Conservation (phyloP, 768 basidiomycete species). For the Mycena leptocephala region DNA sequence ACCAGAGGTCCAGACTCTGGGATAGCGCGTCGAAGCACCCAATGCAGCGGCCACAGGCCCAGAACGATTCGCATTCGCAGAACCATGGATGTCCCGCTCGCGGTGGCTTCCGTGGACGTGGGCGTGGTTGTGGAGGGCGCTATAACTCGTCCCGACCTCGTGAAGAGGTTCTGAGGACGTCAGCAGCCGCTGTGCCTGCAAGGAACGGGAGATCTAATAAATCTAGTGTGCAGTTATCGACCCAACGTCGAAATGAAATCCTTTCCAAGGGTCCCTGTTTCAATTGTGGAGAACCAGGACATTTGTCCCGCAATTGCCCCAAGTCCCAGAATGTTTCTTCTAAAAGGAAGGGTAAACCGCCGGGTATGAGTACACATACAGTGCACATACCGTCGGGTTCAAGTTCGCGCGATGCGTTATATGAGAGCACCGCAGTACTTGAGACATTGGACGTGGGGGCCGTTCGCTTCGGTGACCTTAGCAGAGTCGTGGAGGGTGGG, state of each 20-base stretch:
- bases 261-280: neutral
- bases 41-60: neutral
- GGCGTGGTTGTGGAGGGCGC: neutral
- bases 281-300: too few relatives aligned
- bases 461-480: too few relatives aligned
- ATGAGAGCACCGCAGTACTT: too few relatives aligned
- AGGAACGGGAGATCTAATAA: neutral
- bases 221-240: neutral
- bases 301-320: neutral
- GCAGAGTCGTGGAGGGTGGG: too few relatives aligned
- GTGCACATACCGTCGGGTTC: too few relatives aligned
- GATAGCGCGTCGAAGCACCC: neutral
- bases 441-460: too few relatives aligned
- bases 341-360: neutral
- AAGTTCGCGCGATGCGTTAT: too few relatives aligned
- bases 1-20: neutral
- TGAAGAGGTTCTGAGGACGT: neutral
- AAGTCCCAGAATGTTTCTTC: neutral
- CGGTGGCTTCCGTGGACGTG: neutral
- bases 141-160: too few relatives aligned
- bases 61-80: too few relatives aligned
- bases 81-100: neutral
- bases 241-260: neutral
- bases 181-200: neutral
- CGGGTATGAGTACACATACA: neutral